Evolutionary conservation across 2,329 filamentous ascomycete genomes (phyloP).

Genomic region (Colletotrichum sp.): DNA sequence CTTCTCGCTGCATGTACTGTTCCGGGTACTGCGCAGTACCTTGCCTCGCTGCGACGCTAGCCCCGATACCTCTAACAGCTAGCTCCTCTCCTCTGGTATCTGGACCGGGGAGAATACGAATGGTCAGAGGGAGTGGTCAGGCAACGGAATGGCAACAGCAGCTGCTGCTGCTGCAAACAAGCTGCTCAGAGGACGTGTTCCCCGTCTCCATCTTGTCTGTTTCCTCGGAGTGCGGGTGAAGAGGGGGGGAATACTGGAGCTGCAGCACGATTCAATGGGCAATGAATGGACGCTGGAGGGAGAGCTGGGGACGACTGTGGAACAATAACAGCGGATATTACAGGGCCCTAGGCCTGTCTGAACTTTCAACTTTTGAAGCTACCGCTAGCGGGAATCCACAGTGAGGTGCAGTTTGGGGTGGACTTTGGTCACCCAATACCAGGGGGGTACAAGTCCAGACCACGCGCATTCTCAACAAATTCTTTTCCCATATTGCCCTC

Average conservation of each 20-base stretch:
- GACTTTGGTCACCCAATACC: conserved; percentile 8
- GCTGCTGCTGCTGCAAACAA: not conserved
- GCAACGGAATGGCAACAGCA: not conserved
- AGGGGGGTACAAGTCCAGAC: conserved; percentile 20
- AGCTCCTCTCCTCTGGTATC: not conserved
- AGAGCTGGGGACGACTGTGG: not conserved
- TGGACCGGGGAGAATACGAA: not conserved
- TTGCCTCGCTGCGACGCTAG: not conserved
- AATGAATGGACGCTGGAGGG: not conserved
- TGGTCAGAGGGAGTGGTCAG: not conserved
- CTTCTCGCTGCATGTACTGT: not conserved
- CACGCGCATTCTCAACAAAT: conserved; percentile 17
- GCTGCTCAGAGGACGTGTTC: not conserved
- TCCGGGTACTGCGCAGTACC: not conserved
- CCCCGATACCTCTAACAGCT: not conserved
- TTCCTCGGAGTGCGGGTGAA: not conserved
- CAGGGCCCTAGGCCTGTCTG: conserved; percentile 6
- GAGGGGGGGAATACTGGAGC: not conserved
- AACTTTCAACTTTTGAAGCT: not conserved
- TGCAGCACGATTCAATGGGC: not conserved
- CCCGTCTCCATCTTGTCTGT: not conserved
- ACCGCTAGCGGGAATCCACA: conserved; percentile 10
- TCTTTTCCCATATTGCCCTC: conserved; percentile 18
- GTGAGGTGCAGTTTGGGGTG: conserved; percentile 2
- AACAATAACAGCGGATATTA: conserved; percentile 14